A percentile compares a stretch with the other conserved stretches of the same genome.
phyloP scores from a whole-genome alignment of 805 yeast genomes.

The Cyberlindnera nakhonratchasimensis region DNA sequence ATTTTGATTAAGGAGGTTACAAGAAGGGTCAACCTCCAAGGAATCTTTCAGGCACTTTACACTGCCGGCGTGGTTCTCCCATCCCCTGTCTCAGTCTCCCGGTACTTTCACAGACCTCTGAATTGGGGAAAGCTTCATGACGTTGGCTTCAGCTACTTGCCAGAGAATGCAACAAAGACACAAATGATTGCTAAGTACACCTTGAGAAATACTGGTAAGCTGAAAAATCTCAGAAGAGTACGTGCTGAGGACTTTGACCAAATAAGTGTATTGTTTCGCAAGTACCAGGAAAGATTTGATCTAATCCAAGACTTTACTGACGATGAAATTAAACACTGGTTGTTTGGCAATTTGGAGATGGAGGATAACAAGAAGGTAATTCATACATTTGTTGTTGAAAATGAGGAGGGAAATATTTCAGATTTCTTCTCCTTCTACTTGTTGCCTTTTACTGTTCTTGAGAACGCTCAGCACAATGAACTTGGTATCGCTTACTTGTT shows the following conservation, averaged over 20 bases:
- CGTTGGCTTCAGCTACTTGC: constrained; percentile 85
- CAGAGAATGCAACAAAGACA: constrained; percentile 62
- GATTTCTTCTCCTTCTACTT: constrained; percentile 90
- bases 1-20: constrained; percentile 92
- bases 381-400: constrained; percentile 71
- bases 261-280: constrained; percentile 54
- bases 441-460: constrained; percentile 80
- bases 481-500: constrained; percentile 84
- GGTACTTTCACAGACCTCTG: constrained; percentile 91
- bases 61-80: constrained; percentile 93
- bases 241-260: constrained; percentile 57
- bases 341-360: constrained; percentile 48
- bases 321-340: constrained; percentile 78
- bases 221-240: constrained; percentile 52
- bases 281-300: constrained; percentile 69
- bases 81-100: constrained; percentile 82
- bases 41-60: constrained; percentile 94
- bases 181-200: constrained; percentile 70
- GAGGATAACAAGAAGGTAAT: constrained; percentile 49
- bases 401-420: constrained; percentile 56
- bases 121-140: constrained; percentile 89
- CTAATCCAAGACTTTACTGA: constrained; percentile 65
- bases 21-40: constrained; percentile 76
- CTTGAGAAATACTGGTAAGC: constrained; percentile 49
- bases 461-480: constrained; percentile 57